These are phyloP conservation scores for Cordyceps javanica DNA, from an alignment of 2,329 filamentous ascomycete species.

Conservation along the genomic window DNA sequence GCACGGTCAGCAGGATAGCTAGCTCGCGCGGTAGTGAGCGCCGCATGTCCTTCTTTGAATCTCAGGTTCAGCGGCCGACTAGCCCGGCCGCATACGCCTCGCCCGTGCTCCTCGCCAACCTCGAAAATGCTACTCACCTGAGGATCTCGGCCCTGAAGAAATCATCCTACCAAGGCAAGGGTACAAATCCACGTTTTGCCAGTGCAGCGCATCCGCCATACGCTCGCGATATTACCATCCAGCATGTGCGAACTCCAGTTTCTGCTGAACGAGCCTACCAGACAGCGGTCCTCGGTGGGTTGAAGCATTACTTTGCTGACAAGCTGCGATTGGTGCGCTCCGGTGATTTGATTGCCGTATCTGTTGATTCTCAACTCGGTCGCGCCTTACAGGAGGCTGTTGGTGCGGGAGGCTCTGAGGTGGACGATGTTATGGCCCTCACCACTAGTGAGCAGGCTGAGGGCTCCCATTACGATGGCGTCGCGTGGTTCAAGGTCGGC, in stretches of 20 bases:
- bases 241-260: slow-evolving; percentile 82
- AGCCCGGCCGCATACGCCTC: slow-evolving; percentile 68
- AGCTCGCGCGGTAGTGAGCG: slow-evolving; percentile 47
- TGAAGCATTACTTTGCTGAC: slow-evolving; percentile 84
- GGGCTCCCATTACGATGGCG: slow-evolving; percentile 43
- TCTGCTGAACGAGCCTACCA: slow-evolving; percentile 82
- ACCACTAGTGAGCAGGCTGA: slow-evolving; percentile 33
- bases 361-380: slow-evolving; percentile 80
- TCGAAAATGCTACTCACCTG: slow-evolving; percentile 72
- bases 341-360: slow-evolving; percentile 83
- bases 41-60: slow-evolving; percentile 58
- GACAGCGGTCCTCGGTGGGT: slow-evolving; percentile 74
- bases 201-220: slow-evolving; percentile 51
- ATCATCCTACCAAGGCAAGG: slow-evolving; percentile 41
- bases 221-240: slow-evolving; percentile 72
- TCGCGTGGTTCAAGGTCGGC: slow-evolving; percentile 91
- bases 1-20: slow-evolving; percentile 55
- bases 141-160: slow-evolving; percentile 67
- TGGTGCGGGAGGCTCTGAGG: slow-evolving; percentile 52
- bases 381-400: slow-evolving; percentile 71
- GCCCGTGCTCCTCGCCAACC: slow-evolving; percentile 79
- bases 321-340: slow-evolving; percentile 76
- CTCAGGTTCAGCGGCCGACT: slow-evolving; percentile 56
- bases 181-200: slow-evolving; percentile 50
- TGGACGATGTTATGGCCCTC: slow-evolving; percentile 63